These are phyloP conservation scores for Solanum acaule DNA, from an alignment of 257 asterid species.

Conservation along the genomic window DNA sequence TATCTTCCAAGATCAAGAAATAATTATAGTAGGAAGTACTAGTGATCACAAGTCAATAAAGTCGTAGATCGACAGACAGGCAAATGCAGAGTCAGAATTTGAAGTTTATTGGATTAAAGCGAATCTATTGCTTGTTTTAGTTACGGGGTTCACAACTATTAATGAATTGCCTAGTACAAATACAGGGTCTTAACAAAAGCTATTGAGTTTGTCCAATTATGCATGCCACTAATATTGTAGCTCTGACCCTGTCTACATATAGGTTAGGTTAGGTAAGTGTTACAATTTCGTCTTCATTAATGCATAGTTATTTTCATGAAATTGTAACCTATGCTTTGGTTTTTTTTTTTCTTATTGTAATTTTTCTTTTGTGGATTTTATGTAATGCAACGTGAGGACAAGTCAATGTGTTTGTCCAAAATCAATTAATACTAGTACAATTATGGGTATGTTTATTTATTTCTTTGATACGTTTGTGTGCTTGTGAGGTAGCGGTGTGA, in stretches of 20 bases:
- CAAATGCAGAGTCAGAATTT: neutral
- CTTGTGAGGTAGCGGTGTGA: neutral
- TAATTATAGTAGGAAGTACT: neutral
- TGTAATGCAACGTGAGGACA: conserved; percentile 3
- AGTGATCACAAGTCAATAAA: neutral
- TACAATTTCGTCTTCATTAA: neutral
- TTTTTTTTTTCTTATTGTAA: neutral
- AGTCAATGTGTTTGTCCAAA: neutral
- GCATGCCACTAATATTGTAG: neutral
- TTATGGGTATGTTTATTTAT: neutral
- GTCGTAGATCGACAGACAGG: neutral
- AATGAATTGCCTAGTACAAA: neutral
- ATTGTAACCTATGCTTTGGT: neutral
- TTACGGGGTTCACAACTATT: neutral
- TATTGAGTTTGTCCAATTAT: accelerated
- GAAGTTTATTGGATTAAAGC: neutral
- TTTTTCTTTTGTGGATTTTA: neutral
- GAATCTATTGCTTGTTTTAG: neutral
- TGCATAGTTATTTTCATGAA: neutral
- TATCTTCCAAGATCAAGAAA: conserved; percentile 26
- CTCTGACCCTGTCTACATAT: neutral
- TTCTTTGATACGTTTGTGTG: neutral
- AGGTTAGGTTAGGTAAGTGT: neutral
- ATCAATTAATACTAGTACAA: neutral
- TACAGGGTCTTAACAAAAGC: neutral